These are phyloP conservation scores for Furcasterigmium sp. DNA, from an alignment of 2,329 filamentous ascomycete species.

Conservation along the genomic window DNA sequence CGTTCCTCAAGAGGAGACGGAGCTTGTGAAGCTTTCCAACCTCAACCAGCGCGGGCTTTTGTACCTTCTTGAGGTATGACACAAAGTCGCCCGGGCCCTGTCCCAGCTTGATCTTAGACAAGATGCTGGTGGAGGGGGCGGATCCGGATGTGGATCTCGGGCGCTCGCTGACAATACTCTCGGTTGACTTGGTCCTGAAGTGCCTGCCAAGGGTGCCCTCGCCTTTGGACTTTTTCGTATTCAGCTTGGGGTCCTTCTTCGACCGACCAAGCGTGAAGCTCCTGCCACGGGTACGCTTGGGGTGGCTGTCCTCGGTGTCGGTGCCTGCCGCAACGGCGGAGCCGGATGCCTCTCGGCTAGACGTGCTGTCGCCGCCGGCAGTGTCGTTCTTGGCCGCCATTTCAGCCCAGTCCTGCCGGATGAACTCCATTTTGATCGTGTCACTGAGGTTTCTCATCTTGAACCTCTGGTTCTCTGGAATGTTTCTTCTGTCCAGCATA, in stretches of 20 bases:
- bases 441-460: constrained; percentile 89
- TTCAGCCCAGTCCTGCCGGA: constrained; percentile 79
- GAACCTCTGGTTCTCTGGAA: constrained; percentile 87
- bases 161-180: constrained; percentile 60
- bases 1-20: constrained; percentile 81
- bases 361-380: constrained; percentile 36
- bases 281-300: constrained; percentile 60
- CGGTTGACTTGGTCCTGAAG: constrained; percentile 66
- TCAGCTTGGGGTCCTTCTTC: constrained; percentile 58
- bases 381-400: constrained; percentile 40
- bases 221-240: constrained; percentile 69
- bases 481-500: constrained; percentile 79
- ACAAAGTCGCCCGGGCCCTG: constrained; percentile 81
- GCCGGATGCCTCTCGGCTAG: constrained; percentile 26
- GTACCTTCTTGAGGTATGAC: constrained; percentile 73
- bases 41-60: constrained; percentile 77
- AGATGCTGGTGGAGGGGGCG: constrained; percentile 50
- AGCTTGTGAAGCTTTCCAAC: constrained; percentile 96
- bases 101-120: constrained; percentile 67
- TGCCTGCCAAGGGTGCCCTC: constrained; percentile 59
- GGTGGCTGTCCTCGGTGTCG: constrained; percentile 41
- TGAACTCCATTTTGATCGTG: constrained; percentile 92
- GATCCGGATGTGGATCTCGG: constrained; percentile 41
- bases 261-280: constrained; percentile 73
- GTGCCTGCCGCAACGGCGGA: constrained; percentile 24